Conservation (phyloP, 2,329 filamentous ascomycete species). For the Clarireedia hainanense region DNA sequence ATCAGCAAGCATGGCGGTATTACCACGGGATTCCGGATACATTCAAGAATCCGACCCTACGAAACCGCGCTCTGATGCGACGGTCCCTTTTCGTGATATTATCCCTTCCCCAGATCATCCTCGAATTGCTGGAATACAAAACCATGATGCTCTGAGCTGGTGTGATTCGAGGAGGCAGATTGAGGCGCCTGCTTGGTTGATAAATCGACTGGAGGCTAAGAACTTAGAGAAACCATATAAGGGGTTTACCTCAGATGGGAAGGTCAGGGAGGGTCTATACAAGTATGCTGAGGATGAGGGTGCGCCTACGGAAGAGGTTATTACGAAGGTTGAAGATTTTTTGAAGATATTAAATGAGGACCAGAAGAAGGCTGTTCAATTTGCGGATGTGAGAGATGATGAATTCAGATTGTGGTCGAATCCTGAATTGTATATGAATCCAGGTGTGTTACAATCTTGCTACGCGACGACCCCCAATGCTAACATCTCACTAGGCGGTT, state of each 20-base stretch:
- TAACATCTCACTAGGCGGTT: constrained; percentile 16
- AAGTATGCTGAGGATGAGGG: constrained; percentile 25
- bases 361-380: constrained; percentile 19
- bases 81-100: constrained; percentile 25
- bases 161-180: constrained; percentile 26
- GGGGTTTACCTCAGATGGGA: constrained; percentile 27
- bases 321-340: constrained; percentile 13
- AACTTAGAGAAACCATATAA: constrained; percentile 26
- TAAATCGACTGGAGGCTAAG: constrained; percentile 25
- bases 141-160: constrained; percentile 24
- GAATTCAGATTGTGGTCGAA: constrained; percentile 27
- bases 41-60: constrained; percentile 21
- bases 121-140: constrained; percentile 23
- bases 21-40: constrained; percentile 21
- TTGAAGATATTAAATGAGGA: constrained; percentile 17
- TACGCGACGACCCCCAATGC: neutral
- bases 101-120: constrained; percentile 20
- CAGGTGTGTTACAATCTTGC: constrained; percentile 11
- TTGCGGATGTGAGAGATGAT: constrained; percentile 22
- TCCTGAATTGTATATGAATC: constrained; percentile 27
- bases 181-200: constrained; percentile 27
- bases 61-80: constrained; percentile 23
- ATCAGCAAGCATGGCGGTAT: constrained; percentile 17
- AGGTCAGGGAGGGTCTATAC: constrained; percentile 21
- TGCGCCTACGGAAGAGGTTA: constrained; percentile 23